Evolutionary conservation across 345 rosid genomes (phyloP).

Genomic region (Cardamine chenopodiifolia): DNA sequence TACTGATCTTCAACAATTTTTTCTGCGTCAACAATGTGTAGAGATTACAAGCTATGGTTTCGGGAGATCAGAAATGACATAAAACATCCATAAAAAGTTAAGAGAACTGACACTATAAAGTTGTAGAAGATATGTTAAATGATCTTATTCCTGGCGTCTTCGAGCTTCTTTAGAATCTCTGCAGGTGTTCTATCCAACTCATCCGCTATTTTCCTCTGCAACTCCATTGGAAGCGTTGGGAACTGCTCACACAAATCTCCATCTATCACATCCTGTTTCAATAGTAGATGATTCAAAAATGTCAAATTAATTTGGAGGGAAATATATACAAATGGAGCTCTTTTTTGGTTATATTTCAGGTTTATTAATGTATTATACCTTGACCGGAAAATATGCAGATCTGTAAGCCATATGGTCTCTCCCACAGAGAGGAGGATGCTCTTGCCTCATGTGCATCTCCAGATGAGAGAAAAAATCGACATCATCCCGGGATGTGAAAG

Average conservation of each 20-base stretch:
- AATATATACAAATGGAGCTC: neutral
- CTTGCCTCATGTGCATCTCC: constrained; percentile 99
- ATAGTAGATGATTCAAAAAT: neutral
- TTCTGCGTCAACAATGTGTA: constrained; percentile 14
- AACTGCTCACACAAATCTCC: constrained; percentile 98
- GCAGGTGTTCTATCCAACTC: constrained; percentile 95
- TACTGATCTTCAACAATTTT: too few species aligned
- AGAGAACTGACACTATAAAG: neutral
- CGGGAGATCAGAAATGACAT: too few species aligned
- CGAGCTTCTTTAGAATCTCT: constrained; percentile 96
- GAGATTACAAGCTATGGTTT: too few species aligned
- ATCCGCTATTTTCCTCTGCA: constrained; percentile 91
- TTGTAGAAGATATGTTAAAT: constrained; percentile 37
- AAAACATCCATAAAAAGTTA: too few species aligned
- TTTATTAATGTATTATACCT: constrained; percentile 48
- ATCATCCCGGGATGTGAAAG: constrained; percentile 92
- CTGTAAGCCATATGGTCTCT: constrained; percentile 72
- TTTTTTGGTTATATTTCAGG: neutral
- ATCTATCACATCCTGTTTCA: constrained; percentile 89
- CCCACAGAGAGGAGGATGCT: constrained; percentile 83
- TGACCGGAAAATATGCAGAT: constrained; percentile 97
- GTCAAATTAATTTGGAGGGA: neutral
- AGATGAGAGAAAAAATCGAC: constrained; percentile 96
- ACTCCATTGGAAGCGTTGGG: constrained; percentile 81
- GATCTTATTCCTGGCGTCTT: constrained; percentile 85